A percentile compares a stretch with the other conserved stretches of the same genome.
phyloP scores from a whole-genome alignment of 2,329 filamentous ascomycete species.

The Cladosporium colombiae region DNA sequence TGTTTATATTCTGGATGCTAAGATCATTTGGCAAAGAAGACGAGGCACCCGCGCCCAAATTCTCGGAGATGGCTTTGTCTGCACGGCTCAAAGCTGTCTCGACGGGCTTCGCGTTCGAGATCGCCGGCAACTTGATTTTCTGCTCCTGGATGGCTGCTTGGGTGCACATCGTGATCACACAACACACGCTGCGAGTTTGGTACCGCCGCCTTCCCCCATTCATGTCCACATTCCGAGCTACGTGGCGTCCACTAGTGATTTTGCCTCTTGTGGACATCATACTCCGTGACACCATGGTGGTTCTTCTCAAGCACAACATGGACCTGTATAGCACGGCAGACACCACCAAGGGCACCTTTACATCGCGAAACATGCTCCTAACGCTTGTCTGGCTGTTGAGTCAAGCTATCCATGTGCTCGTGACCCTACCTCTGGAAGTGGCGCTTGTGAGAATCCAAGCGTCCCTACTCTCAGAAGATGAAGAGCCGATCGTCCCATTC shows the following conservation, averaged over 20 bases:
- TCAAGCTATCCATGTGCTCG: neutral
- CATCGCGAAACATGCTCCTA: neutral
- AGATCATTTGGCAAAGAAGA: neutral
- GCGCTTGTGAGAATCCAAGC: constrained; percentile 11
- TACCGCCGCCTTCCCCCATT: constrained; percentile 23
- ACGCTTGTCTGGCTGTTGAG: neutral
- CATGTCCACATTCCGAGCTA: constrained; percentile 14
- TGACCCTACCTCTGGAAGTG: constrained; percentile 2
- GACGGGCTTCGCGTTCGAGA: neutral
- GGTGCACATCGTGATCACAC: constrained; percentile 21
- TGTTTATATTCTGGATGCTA: neutral
- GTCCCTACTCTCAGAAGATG: constrained; percentile 21
- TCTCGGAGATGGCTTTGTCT: neutral
- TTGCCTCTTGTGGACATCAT: neutral
- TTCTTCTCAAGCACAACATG: neutral
- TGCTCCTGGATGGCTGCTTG: neutral
- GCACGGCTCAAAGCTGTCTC: neutral
- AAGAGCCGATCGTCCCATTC: constrained; percentile 21
- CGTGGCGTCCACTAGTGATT: neutral
- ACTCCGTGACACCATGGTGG: neutral
- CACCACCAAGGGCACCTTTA: neutral
- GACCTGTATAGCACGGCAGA: neutral
- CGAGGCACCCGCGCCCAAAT: neutral
- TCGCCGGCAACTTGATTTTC: neutral
- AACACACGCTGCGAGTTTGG: constrained; percentile 21